Percentiles rank a stretch among this genome's conserved stretches.
These are phyloP conservation scores for Phytophthora quininea DNA, from an alignment of 352 stramenopile species.

Conservation along the genomic window DNA sequence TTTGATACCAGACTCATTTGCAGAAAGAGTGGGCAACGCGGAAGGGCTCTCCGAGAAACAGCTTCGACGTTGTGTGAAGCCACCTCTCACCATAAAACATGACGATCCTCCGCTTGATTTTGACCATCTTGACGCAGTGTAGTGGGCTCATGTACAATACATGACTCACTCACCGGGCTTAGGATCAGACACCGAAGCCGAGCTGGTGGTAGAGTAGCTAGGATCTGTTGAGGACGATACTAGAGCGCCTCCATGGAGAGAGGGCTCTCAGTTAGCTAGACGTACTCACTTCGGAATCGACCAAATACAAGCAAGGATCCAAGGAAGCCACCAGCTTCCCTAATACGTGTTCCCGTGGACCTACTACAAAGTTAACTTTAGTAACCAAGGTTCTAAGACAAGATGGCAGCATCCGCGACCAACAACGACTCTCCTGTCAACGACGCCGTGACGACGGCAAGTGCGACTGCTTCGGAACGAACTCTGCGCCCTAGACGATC, in stretches of 20 bases:
- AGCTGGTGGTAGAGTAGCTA: background rate
- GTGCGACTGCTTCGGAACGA: background rate
- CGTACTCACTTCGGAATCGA: background rate
- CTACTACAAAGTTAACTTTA: slow-evolving; percentile 2
- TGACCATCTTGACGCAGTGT: too few relatives aligned
- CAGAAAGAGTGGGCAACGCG: too few relatives aligned
- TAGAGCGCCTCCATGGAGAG: background rate
- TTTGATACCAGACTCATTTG: too few relatives aligned
- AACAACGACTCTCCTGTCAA: background rate
- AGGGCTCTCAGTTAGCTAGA: background rate
- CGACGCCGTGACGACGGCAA: background rate
- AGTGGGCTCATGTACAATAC: background rate
- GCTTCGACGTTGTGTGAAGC: too few relatives aligned
- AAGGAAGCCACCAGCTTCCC: background rate
- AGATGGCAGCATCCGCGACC: background rate
- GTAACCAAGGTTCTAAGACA: background rate
- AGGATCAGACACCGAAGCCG: background rate
- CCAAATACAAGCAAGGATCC: background rate
- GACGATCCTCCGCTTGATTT: too few relatives aligned
- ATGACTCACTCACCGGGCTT: background rate
- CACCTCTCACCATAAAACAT: too few relatives aligned
- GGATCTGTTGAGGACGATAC: background rate
- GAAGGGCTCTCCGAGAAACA: too few relatives aligned
- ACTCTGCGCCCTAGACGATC: background rate
- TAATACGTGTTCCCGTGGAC: background rate